Conservation (phyloP, 176 grass and related monocot genomes). For the Elymus sibiricus region DNA sequence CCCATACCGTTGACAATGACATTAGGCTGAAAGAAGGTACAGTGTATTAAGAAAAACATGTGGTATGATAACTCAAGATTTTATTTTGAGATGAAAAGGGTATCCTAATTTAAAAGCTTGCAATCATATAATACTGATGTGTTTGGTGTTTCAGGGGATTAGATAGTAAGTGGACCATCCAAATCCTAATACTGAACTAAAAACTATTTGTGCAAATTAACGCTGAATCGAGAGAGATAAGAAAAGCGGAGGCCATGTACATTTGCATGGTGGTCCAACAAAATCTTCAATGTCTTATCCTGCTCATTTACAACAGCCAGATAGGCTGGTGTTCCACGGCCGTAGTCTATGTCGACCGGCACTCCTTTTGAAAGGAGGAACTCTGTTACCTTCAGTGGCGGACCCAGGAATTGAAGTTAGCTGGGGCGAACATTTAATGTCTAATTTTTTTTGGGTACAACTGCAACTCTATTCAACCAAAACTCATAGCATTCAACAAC, state of each 20-base stretch:
- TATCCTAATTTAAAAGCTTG: background rate
- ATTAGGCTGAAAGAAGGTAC: constrained; percentile 37
- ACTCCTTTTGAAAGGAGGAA: constrained; percentile 25
- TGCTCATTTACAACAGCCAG: background rate
- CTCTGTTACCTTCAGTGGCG: constrained; percentile 29
- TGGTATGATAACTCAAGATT: background rate
- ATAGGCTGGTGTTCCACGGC: constrained; percentile 13
- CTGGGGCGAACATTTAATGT: too few relatives aligned
- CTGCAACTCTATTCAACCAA: too few relatives aligned
- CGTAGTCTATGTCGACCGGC: constrained; percentile 19
- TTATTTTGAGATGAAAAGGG: background rate
- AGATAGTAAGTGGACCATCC: background rate
- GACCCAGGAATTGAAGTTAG: too few relatives aligned
- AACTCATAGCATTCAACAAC: too few relatives aligned
- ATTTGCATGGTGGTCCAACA: constrained; percentile 34
- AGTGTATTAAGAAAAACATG: background rate
- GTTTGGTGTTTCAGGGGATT: background rate
- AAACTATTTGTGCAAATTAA: background rate
- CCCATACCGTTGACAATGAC: background rate
- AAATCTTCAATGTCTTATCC: constrained; percentile 38
- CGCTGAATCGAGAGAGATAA: background rate
- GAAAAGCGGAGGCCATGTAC: constrained; percentile 3
- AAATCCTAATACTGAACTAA: background rate
- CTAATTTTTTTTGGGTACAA: too few relatives aligned
- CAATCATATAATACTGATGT: background rate